Evolutionary conservation across 179 eudicot species (phyloP).

Genomic region (Camellia oleifera): DNA sequence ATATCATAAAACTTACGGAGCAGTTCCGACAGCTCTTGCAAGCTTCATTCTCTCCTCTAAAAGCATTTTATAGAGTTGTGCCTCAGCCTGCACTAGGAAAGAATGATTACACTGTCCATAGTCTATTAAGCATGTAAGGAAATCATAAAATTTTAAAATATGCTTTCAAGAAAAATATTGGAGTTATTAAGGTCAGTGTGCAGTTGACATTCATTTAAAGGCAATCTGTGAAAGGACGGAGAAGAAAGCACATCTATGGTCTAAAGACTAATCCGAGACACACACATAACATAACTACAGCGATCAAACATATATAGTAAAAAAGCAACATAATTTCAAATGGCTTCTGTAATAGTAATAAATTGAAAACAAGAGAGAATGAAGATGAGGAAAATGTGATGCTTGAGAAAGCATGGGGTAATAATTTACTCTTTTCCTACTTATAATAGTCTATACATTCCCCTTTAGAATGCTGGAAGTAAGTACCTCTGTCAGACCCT

Average conservation of each 20-base stretch:
- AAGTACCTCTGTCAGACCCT: conserved; percentile 64
- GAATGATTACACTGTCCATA: neutral
- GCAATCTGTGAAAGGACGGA: neutral
- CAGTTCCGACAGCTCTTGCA: conserved; percentile 71
- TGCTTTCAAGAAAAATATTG: neutral
- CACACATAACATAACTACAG: neutral
- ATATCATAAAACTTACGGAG: conserved; percentile 63
- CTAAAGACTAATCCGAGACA: neutral
- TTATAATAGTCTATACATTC: neutral
- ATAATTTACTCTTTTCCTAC: neutral
- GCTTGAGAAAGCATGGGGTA: neutral
- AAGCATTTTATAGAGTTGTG: conserved; percentile 54
- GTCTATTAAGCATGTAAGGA: neutral
- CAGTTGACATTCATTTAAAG: neutral
- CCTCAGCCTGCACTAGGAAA: conserved; percentile 52
- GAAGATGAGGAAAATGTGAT: neutral
- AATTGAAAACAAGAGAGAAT: neutral
- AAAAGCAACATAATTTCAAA: neutral
- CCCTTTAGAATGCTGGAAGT: neutral
- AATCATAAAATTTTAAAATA: neutral
- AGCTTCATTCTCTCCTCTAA: conserved; percentile 75
- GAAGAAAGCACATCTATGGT: neutral
- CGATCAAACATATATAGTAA: neutral
- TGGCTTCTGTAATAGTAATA: neutral
- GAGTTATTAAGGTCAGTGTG: neutral